Percentiles rank a stretch among this genome's conserved stretches.
phyloP scores from a whole-genome alignment of 2,329 filamentous ascomycete species.

The Colletotrichum acutatum region DNA sequence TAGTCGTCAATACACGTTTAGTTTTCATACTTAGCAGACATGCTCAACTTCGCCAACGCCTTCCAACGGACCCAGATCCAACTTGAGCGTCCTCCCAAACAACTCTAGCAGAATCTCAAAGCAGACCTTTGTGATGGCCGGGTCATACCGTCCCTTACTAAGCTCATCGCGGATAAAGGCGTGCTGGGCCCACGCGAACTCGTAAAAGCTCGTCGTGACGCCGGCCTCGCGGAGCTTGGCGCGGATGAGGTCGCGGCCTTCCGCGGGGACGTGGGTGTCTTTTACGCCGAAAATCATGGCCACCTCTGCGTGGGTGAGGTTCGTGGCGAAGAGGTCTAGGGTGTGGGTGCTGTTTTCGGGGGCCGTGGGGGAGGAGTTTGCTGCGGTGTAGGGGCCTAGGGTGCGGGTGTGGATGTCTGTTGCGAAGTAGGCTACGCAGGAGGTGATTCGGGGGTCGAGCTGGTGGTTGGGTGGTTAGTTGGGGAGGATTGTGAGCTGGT shows the following conservation, averaged over 20 bases:
- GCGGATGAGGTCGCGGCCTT: conserved; percentile 85
- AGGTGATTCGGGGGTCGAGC: conserved; percentile 80
- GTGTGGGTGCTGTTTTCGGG: conserved; percentile 59
- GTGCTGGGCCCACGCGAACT: conserved; percentile 93
- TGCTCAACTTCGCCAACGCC: conserved; percentile 75
- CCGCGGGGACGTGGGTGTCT: conserved; percentile 88
- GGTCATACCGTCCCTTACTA: conserved; percentile 93
- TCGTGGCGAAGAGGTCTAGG: conserved; percentile 64
- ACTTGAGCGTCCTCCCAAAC: conserved; percentile 81
- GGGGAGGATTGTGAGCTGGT: neutral
- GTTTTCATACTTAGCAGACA: conserved; percentile 68
- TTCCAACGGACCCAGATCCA: conserved; percentile 78
- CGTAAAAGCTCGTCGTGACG: conserved; percentile 83
- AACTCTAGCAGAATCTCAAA: conserved; percentile 91
- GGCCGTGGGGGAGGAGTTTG: conserved; percentile 55
- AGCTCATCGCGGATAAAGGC: conserved; percentile 94
- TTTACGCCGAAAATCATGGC: conserved; percentile 92
- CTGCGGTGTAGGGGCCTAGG: conserved; percentile 70
- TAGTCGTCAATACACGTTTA: neutral
- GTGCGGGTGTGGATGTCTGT: conserved; percentile 88
- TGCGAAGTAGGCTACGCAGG: conserved; percentile 88
- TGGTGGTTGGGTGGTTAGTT: conserved; percentile 39
- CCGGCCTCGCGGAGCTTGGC: conserved; percentile 82
- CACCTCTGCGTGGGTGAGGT: conserved; percentile 80
- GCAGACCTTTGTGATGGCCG: conserved; percentile 85